Evolutionary conservation across 305 asterid genomes (phyloP).

Genomic region (Salvia sclarea): DNA sequence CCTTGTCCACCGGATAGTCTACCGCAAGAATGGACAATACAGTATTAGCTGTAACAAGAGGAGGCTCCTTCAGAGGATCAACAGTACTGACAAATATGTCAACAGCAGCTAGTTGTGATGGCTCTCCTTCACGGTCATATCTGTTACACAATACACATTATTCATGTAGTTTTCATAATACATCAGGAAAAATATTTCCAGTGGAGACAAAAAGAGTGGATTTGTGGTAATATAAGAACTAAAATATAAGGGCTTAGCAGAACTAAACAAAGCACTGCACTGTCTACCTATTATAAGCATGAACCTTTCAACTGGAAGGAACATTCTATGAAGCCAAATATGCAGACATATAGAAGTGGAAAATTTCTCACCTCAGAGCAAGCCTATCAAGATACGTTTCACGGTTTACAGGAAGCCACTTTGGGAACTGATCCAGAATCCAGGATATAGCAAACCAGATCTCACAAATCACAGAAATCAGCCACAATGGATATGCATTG

Average conservation of each 20-base stretch:
- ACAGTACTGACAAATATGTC: slow-evolving; percentile 99
- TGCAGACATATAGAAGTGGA: background rate
- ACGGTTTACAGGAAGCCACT: slow-evolving; percentile 97
- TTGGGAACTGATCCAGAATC: slow-evolving; percentile 99
- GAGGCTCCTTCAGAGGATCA: slow-evolving; percentile 99
- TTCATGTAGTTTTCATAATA: slow-evolving; percentile 25
- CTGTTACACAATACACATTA: slow-evolving; percentile 45
- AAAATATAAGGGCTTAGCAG: background rate
- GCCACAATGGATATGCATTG: slow-evolving; percentile 90
- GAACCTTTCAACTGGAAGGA: slow-evolving; percentile 7
- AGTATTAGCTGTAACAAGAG: slow-evolving; percentile 98
- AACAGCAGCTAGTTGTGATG: slow-evolving; percentile 98
- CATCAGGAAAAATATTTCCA: slow-evolving; percentile 21
- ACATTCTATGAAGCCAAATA: background rate
- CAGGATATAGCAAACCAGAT: slow-evolving; percentile 98
- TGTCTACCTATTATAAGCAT: slow-evolving; percentile 8
- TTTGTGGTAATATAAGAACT: background rate
- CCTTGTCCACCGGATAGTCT: slow-evolving; percentile 98
- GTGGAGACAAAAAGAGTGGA: slow-evolving; percentile 2
- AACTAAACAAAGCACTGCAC: slow-evolving; percentile 4
- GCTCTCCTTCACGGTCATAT: slow-evolving; percentile 97
- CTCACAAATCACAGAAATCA: slow-evolving; percentile 96
- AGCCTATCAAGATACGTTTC: slow-evolving; percentile 99
- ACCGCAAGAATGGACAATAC: slow-evolving; percentile 95
- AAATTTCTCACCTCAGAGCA: slow-evolving; percentile 67